Evolutionary conservation across 1,139 yeast genomes (phyloP).

Genomic region (Pichia sp.): DNA sequence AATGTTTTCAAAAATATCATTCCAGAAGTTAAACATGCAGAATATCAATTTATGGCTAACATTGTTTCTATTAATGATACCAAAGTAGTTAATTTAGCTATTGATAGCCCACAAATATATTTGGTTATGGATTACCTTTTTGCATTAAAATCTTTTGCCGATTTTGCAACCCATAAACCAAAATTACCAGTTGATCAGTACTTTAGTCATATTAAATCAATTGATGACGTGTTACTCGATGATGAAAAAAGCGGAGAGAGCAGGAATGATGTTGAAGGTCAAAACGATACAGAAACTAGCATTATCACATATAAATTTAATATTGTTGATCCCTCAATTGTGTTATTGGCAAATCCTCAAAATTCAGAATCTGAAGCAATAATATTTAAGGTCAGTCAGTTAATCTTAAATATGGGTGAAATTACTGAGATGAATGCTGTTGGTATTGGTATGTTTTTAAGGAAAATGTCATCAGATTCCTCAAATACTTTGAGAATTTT

Average conservation of each 20-base stretch:
- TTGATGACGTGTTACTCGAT: slow-evolving; percentile 10
- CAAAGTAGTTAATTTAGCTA: slow-evolving; percentile 43
- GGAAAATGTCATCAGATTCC: slow-evolving; percentile 64
- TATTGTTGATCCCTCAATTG: slow-evolving; percentile 71
- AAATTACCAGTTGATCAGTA: slow-evolving; percentile 9
- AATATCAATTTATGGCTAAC: slow-evolving; percentile 66
- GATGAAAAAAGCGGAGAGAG: slow-evolving; percentile 7
- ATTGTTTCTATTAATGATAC: slow-evolving; percentile 36
- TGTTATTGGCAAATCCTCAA: slow-evolving; percentile 76
- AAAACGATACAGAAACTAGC: too few species aligned
- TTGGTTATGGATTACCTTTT: slow-evolving; percentile 82
- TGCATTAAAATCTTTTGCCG: slow-evolving; percentile 62
- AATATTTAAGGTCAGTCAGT: slow-evolving; percentile 81
- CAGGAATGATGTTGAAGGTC: neutral
- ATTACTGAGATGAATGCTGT: slow-evolving; percentile 61
- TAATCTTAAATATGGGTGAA: slow-evolving; percentile 64
- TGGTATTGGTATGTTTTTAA: slow-evolving; percentile 81
- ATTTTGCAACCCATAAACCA: slow-evolving; percentile 32
- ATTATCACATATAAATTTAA: slow-evolving; percentile 69
- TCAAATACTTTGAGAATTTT: slow-evolving; percentile 61
- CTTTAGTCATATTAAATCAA: slow-evolving; percentile 5
- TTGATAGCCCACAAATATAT: slow-evolving; percentile 77
- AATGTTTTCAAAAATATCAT: slow-evolving; percentile 77
- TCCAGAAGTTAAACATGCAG: slow-evolving; percentile 59
- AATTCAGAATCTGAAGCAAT: slow-evolving; percentile 72